These are phyloP conservation scores for Dalbergia cultrata DNA, from an alignment of 306 rosid genomes.

Conservation along the genomic window DNA sequence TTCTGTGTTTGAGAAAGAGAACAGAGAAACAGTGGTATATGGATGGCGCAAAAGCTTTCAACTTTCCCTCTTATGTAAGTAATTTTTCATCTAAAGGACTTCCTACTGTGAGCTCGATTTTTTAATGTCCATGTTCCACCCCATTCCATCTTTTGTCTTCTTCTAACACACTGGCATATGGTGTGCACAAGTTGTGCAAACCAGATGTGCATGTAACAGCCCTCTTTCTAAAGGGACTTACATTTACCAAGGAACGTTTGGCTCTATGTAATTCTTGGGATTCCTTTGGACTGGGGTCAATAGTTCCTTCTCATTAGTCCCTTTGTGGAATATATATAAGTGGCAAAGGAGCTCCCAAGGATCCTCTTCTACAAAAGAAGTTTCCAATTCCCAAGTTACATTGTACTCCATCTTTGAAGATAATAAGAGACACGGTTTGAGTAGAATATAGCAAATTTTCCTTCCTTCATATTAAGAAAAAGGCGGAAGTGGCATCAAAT, in stretches of 20 bases:
- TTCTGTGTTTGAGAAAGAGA: no score
- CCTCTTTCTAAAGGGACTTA: not conserved
- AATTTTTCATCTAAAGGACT: no score
- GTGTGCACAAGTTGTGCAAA: no score
- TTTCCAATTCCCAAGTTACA: slow-evolving; percentile 1
- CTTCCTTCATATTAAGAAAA: not conserved
- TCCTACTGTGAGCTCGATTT: no score
- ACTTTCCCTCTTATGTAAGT: no score
- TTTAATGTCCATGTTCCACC: no score
- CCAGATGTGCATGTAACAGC: no score
- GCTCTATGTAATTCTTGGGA: slow-evolving; percentile 2
- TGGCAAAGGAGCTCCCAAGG: not conserved
- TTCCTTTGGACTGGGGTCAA: not conserved
- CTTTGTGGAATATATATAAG: slow-evolving; percentile 33
- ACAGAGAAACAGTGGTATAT: no score
- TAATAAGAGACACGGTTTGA: not conserved
- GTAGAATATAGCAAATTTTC: not conserved
- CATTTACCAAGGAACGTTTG: slow-evolving; percentile 6
- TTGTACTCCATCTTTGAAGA: not conserved
- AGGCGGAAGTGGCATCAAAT: slow-evolving; percentile 8
- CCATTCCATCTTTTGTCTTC: no score
- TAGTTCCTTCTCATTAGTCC: not conserved
- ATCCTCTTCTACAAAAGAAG: slow-evolving; percentile 1
- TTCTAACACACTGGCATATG: no score
- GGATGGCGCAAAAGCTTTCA: no score